Evolutionary conservation across 1,284 basidiomycete genomes (phyloP), one percentile per base, ranked within the genome.

Genomic region (Melampsora larici-populina): DNA sequence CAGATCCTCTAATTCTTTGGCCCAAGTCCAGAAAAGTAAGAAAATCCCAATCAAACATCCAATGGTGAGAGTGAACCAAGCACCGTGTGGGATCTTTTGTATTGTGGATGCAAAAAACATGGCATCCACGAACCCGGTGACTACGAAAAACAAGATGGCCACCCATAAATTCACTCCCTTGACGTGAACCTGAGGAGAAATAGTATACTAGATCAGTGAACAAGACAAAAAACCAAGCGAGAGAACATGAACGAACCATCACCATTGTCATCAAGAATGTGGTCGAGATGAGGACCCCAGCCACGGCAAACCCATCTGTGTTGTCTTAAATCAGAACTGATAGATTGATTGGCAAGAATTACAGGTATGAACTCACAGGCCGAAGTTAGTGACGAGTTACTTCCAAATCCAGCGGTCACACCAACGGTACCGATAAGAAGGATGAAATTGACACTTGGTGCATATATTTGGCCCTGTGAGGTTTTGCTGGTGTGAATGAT

Each of bases 261-360:
- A 48, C 68, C 67, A 90, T 82, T 0, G 88, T 83, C 40, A 90
- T 83, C 58, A 90, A 82, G 0, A 87, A 83, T 2, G 87, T 88
- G 0, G 89, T 90, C 6, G 87, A 85, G 71, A 90, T 85, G 87
- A 90, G 88, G 58, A 89, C 88, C 0, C 88, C 89, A 0, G 89
- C 85, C 6, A 90, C 89, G 0, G 88, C 87, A 81, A 89, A 89
- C 2, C 87, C 87, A 76, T 81, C 33, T 81, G 46, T 29, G 29
- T 24, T 24, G 24, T 17, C 11, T 66, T 0, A 60, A 55, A 75
- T 62, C 11, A n/a, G 40, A n/a, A 36, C 15, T 36, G 15, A 74
- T 40, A 36, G n/a, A 7, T 29, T 33, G 9, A 40, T 29, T 36
- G 49, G 17, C 24, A n/a, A 15, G 29, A 43, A 29, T 18, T 21